These are phyloP conservation scores for Fusarium pseudoanthophilum DNA, from an alignment of 2,329 filamentous ascomycete genomes.

Conservation along the genomic window DNA sequence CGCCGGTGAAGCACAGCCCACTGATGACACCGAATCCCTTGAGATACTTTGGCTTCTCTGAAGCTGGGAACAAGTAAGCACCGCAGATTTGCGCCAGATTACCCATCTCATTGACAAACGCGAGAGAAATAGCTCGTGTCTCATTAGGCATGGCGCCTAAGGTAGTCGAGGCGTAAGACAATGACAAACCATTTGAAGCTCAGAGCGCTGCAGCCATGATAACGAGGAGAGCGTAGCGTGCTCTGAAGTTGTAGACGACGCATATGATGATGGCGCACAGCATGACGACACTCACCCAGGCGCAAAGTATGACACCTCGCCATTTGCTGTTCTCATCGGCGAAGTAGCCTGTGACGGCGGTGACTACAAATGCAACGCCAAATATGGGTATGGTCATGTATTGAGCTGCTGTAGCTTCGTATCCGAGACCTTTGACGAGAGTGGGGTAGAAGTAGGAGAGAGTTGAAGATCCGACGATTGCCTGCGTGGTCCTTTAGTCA, in stretches of 20 bases:
- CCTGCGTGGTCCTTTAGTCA: background rate
- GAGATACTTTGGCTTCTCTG: constrained; percentile 60
- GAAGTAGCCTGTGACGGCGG: background rate
- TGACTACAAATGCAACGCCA: background rate
- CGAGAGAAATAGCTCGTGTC: background rate
- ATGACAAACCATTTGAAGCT: accelerated
- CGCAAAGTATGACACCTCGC: background rate
- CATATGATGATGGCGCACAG: background rate
- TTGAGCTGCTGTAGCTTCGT: background rate
- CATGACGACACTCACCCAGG: background rate
- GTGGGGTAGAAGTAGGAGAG: background rate
- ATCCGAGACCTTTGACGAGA: background rate
- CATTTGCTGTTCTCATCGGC: background rate
- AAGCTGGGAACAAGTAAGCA: constrained; percentile 61
- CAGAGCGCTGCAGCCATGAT: background rate
- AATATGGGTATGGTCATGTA: background rate
- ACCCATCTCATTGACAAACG: constrained; percentile 51
- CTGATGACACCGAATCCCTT: constrained; percentile 54
- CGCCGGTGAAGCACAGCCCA: constrained; percentile 27
- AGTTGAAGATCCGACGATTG: background rate
- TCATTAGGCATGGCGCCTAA: background rate
- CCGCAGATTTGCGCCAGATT: constrained; percentile 68
- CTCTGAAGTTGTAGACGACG: background rate
- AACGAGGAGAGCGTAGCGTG: background rate
- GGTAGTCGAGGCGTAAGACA: background rate